Evolutionary conservation across 2,329 filamentous ascomycete genomes (phyloP), one percentile per base, ranked within the genome.

Genomic region (Botrytis hyacinthi): DNA sequence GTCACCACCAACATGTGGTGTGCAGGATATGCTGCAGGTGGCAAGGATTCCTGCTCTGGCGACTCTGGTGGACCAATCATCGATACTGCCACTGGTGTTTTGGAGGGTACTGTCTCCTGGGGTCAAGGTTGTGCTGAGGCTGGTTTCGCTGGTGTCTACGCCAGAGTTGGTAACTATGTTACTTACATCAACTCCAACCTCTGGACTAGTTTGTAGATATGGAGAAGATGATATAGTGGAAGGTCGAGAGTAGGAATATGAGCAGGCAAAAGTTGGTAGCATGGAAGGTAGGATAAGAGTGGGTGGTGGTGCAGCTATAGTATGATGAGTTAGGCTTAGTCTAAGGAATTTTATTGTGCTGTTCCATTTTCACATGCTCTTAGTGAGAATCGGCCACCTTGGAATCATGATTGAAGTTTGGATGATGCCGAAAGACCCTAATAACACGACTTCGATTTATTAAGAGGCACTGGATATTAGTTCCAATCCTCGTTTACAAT

Each of bases 41-140:
- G 77, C 44, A 77, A 77, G 46, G 77, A 76, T 48, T 74, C 74
- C 29, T 78, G 77, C 73, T 73, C 75, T 26, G 71, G 73, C 44
- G 77, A 78, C 67, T 74, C 71, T 60, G 77, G 77, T 73, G 75
- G 76, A 70, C 77, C 77, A 68, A 77, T 78, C 29, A 62, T 76
- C 51, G 73, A 77, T 74, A 67, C 75, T 18, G n/a, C 57, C 26
- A 77, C 75, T 51, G 66, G 68, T 18, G 74, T 71, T 59, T 69
- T 78, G 63, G 32, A 75, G 9, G 77, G 77, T n/a, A 66, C 73
- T 62, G 76, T 78, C 14, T 73, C 73, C 40, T 77, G 73, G 71
- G 77, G 77, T 29, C 42, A 74, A 60, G 77, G 76, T 57, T 78
- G 77, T 72, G 77, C 74, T 72, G 46, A 71, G 35, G 71, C 74